Conservation (phyloP, 345 rosid species). For the Eucalyptus melliodora region DNA sequence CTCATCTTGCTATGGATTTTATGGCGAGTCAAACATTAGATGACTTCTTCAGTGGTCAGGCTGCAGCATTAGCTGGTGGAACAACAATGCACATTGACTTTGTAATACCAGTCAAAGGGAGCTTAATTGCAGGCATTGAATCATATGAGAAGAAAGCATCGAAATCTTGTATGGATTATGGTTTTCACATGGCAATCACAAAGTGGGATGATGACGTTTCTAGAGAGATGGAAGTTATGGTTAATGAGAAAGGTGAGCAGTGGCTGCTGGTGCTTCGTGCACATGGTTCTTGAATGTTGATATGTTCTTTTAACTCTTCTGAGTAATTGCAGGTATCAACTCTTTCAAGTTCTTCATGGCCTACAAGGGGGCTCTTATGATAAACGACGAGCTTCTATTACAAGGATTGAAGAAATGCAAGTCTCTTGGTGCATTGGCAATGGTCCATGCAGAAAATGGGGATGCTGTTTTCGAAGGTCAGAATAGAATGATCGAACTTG, state of each 20-base stretch:
- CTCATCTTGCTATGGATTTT: constrained; percentile 74
- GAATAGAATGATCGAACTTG: constrained; percentile 80
- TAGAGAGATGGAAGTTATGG: constrained; percentile 81
- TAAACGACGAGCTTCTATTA: constrained; percentile 73
- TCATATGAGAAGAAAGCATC: constrained; percentile 61
- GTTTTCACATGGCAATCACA: constrained; percentile 93
- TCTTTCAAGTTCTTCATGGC: constrained; percentile 98
- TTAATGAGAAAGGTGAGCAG: constrained; percentile 64
- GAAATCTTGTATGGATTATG: constrained; percentile 87
- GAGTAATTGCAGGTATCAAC: constrained; percentile 58
- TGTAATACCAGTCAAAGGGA: constrained; percentile 76
- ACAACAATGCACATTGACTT: constrained; percentile 98
- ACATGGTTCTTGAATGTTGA: neutral
- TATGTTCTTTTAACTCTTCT: neutral
- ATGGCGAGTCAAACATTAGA: constrained; percentile 74
- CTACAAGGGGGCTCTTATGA: constrained; percentile 79
- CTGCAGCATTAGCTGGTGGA: constrained; percentile 98
- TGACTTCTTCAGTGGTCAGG: constrained; percentile 96
- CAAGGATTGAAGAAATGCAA: constrained; percentile 82
- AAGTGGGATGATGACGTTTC: constrained; percentile 84
- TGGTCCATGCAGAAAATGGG: constrained; percentile 99
- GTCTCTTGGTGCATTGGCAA: constrained; percentile 91
- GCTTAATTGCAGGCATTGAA: constrained; percentile 63
- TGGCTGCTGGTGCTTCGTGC: neutral
- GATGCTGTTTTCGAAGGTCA: constrained; percentile 97